These are phyloP conservation scores for Phellinidium pouzarii DNA, from an alignment of 1,284 basidiomycete genomes.

Conservation along the genomic window DNA sequence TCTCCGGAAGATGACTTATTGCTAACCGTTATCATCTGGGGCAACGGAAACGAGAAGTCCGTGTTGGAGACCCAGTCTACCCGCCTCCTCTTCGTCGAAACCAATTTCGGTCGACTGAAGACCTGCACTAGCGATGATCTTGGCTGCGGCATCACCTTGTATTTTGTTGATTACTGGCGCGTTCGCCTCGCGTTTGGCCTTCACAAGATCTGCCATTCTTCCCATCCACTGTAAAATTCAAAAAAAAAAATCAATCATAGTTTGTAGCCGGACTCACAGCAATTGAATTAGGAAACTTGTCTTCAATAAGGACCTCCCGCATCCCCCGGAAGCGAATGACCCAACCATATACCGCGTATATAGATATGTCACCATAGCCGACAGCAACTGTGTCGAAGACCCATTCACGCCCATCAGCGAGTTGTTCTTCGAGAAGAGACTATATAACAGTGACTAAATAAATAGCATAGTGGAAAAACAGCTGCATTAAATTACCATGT, in stretches of 20 bases:
- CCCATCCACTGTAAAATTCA: constrained; percentile 37
- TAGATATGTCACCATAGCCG: constrained; percentile 44
- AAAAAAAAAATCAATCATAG: constrained; percentile 1
- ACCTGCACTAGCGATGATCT: constrained; percentile 33
- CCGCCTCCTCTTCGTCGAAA: constrained; percentile 41
- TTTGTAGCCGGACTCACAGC: constrained; percentile 28
- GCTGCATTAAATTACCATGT: constrained; percentile 30
- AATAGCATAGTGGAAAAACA: constrained; percentile 6
- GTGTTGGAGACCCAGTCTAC: constrained; percentile 33
- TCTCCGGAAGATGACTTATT: constrained; percentile 36
- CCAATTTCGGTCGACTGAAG: constrained; percentile 32
- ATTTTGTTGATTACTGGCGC: constrained; percentile 27
- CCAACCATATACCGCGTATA: constrained; percentile 45
- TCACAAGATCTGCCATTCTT: constrained; percentile 33
- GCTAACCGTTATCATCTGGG: constrained; percentile 45
- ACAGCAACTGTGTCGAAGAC: constrained; percentile 46
- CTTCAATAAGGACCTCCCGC: constrained; percentile 34
- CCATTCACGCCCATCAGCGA: constrained; percentile 52
- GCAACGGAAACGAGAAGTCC: constrained; percentile 37
- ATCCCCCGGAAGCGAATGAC: constrained; percentile 30
- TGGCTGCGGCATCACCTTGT: constrained; percentile 38
- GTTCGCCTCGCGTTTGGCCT: constrained; percentile 25
- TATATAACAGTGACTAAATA: constrained; percentile 21
- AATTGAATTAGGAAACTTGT: constrained; percentile 35
- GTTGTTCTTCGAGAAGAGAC: constrained; percentile 45